phyloP scores from a whole-genome alignment of 441 rosid species.

The Euphorbia schlechtendalii region DNA sequence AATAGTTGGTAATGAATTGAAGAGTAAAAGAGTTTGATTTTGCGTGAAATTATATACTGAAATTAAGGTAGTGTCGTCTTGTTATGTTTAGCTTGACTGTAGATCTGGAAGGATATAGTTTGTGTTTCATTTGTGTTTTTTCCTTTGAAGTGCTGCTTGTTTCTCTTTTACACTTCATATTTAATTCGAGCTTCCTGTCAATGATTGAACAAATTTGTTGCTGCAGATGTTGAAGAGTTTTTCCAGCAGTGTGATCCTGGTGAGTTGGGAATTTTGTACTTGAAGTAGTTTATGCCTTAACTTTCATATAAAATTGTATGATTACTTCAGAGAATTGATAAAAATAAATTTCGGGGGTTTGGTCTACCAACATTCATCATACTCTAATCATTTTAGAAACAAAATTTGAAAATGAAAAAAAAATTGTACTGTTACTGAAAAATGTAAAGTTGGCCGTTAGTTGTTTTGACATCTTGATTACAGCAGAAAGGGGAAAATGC shows the following conservation, averaged over 20 bases:
- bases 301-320: not conserved
- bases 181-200: not conserved
- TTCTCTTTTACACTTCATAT: not conserved
- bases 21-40: not conserved
- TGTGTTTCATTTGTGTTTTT: not conserved
- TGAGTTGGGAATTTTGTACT: conserved; percentile 15
- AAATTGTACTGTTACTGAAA: no score
- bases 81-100: not conserved
- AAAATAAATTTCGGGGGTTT: no score
- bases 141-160: not conserved
- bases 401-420: no score
- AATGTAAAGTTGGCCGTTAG: no score
- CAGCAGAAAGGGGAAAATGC: not conserved
- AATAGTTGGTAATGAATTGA: not conserved
- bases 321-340: not conserved
- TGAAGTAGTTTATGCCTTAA: conserved; percentile 8
- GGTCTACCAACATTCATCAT: not conserved
- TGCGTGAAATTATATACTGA: no score
- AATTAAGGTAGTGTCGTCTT: not conserved
- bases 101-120: not conserved
- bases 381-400: not conserved
- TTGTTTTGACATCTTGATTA: not conserved
- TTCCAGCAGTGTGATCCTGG: conserved; percentile 79
- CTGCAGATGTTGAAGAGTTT: conserved; percentile 63
- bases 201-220: not conserved